phyloP scores from a whole-genome alignment of 1,139 yeast genomes.

The Candida mesenterica region DNA sequence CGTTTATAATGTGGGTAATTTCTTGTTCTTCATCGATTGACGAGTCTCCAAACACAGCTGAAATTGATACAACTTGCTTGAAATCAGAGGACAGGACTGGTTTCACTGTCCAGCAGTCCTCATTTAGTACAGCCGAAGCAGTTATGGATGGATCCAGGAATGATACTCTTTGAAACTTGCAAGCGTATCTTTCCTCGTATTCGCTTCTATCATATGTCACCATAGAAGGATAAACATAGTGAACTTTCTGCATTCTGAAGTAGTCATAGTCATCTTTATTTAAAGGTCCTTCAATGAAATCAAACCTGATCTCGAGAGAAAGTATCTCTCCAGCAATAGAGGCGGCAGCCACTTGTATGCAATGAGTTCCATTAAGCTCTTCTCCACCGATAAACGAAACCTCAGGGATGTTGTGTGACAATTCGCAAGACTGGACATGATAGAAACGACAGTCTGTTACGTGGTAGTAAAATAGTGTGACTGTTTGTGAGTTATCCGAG shows the following conservation, averaged over 20 bases:
- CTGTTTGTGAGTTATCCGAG: conserved; percentile 57
- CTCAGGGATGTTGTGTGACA: conserved; percentile 62
- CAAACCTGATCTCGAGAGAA: conserved; percentile 35
- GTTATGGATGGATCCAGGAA: conserved; percentile 27
- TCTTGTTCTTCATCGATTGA: conserved; percentile 32
- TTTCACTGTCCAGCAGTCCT: conserved; percentile 58
- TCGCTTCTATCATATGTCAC: conserved; percentile 23
- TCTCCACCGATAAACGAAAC: conserved; percentile 36
- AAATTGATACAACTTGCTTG: conserved; percentile 46
- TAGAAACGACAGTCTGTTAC: conserved; percentile 27
- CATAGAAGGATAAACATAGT: conserved; percentile 32
- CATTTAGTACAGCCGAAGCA: conserved; percentile 36
- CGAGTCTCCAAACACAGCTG: conserved; percentile 48
- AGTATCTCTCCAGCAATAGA: conserved; percentile 52
- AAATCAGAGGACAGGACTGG: conserved; percentile 42
- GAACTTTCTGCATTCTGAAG: conserved; percentile 14
- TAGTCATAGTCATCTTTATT: conserved; percentile 17
- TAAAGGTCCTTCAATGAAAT: conserved; percentile 29
- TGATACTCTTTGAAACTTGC: conserved; percentile 22
- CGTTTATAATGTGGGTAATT: conserved; percentile 27
- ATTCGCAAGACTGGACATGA: conserved; percentile 37
- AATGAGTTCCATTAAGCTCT: conserved; percentile 18
- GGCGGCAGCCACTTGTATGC: conserved; percentile 34
- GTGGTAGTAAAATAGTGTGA: conserved; percentile 42
- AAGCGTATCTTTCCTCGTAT: not conserved